Percentiles rank a stretch among this genome's conserved stretches.
Evolutionary conservation across 768 basidiomycete species (phyloP).

Genomic region (Rhizopogon vesiculosus): DNA sequence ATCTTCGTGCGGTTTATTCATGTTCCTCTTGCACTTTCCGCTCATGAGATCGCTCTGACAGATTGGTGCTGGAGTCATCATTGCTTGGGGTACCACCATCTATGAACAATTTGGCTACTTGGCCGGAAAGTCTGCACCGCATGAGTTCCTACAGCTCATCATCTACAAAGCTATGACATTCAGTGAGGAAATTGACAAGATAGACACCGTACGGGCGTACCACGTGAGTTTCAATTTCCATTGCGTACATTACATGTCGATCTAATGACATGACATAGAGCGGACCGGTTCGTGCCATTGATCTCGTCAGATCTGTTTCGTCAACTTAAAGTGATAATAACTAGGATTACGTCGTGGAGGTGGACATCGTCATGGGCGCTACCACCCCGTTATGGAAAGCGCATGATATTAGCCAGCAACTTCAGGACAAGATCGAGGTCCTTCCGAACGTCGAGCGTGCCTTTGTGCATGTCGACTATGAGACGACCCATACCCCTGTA

Average conservation of each 20-base stretch:
- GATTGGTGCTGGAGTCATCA: constrained; percentile 78
- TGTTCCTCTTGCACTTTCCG: background rate
- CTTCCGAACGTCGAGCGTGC: constrained; percentile 89
- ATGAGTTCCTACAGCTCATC: constrained; percentile 85
- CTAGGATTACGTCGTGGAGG: constrained; percentile 89
- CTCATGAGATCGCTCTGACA: constrained; percentile 22
- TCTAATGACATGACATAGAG: constrained; percentile 37
- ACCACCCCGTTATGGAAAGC: constrained; percentile 87
- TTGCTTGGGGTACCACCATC: constrained; percentile 72
- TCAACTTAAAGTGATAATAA: background rate
- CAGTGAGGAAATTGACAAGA: constrained; percentile 74
- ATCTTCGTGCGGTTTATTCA: constrained; percentile 49
- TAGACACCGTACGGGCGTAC: constrained; percentile 93
- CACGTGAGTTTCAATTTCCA: constrained; percentile 48
- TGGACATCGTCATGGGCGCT: constrained; percentile 91
- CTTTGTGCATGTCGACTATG: constrained; percentile 94
- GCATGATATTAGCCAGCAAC: constrained; percentile 77
- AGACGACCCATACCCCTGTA: constrained; percentile 76
- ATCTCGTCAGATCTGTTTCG: no score
- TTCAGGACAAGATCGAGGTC: constrained; percentile 86
- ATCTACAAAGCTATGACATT: constrained; percentile 91
- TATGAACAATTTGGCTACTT: constrained; percentile 80
- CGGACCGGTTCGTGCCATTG: constrained; percentile 51
- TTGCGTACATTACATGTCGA: background rate
- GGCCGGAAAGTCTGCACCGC: constrained; percentile 89